Base-by-base conservation (phyloP, 164 flowering plant species). In the Euptelea pleiosperma region DNA sequence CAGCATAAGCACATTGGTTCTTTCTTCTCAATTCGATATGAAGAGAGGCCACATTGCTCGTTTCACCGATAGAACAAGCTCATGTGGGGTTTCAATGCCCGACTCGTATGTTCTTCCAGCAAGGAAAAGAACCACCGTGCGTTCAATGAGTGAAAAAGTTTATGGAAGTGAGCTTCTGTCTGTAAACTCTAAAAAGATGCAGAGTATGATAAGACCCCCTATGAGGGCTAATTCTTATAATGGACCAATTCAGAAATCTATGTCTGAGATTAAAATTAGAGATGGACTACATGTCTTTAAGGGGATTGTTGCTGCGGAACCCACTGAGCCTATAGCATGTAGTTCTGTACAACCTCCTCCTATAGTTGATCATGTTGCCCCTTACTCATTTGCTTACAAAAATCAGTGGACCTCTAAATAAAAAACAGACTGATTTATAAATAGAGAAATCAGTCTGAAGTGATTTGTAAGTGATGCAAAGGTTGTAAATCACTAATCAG, bases 11-110 rank as follows among this genome's bases (percentile, higher is more conserved):
- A 37, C 58, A 8, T 35, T 34, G 15, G 80, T 70, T 52, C 80
- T 87, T 34, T 64, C 81, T 18, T 66, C 86, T n/a, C 73, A 77
- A 60, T 83, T 77, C 61, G 79, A 75, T 9, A 79, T 87, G 84
- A 83, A 76, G 62, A 73, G 91, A 69, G 89, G 89, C 40, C 95
- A 87, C 49, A 51, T 77, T 8, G 87, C 87, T n/a, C 82, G 89
- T 28, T 87, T 87, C 63, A 57, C 52, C 28, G 71, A 78, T 57
- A 60, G 77, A 67, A 66, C 63, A 7, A 60, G 36, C 31, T 51
- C 83, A 57, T 81, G 84, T 61, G 71, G 63, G 19, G 73, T 73
- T 22, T 61, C 77, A 34, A 60, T 52, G 31, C 73, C 77, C 28
- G 66, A 70, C 42, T 29, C 72, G 9, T 11, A 48, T 45, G 48